Percentiles rank a stretch among this genome's conserved stretches.
Conservation (phyloP, 2,329 filamentous ascomycete species). For the Phialophora verrucosa region DNA sequence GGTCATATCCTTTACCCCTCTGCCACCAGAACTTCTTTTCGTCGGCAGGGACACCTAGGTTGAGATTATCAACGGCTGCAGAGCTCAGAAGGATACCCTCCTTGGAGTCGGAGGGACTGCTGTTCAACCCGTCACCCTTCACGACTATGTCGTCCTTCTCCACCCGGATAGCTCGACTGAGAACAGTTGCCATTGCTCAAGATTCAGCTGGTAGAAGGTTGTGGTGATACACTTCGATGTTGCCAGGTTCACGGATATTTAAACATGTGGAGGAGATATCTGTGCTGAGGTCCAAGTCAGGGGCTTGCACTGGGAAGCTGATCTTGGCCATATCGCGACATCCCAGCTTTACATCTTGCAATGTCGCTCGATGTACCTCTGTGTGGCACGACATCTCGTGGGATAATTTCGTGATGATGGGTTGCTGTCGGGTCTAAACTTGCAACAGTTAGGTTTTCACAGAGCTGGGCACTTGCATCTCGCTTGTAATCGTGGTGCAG, state of each 20-base stretch:
- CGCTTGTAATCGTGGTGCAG: not conserved
- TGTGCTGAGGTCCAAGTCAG: not conserved
- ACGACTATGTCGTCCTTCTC: conserved; percentile 4
- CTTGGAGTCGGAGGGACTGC: conserved; percentile 1
- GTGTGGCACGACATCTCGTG: conserved; percentile 1
- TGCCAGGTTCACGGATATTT: not conserved
- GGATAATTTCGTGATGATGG: not conserved
- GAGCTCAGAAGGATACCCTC: not conserved
- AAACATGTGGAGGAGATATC: not conserved
- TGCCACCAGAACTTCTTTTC: conserved; percentile 44
- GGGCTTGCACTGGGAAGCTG: not conserved
- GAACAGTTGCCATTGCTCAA: not conserved
- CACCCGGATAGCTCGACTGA: not conserved
- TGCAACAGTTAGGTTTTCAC: not conserved
- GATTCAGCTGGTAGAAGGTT: not conserved
- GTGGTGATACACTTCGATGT: not conserved
- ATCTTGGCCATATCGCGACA: conserved; percentile 6
- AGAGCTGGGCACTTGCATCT: not conserved
- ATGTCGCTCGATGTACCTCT: not conserved
- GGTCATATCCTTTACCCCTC: conserved; percentile 38
- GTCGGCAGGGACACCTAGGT: conserved; percentile 35
- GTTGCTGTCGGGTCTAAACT: not conserved
- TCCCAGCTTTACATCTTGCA: not conserved
- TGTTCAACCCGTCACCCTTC: not conserved
- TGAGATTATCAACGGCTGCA: conserved; percentile 1